Conservation (phyloP, 2,329 filamentous ascomycete species). For the Colletotrichum godetiae region DNA sequence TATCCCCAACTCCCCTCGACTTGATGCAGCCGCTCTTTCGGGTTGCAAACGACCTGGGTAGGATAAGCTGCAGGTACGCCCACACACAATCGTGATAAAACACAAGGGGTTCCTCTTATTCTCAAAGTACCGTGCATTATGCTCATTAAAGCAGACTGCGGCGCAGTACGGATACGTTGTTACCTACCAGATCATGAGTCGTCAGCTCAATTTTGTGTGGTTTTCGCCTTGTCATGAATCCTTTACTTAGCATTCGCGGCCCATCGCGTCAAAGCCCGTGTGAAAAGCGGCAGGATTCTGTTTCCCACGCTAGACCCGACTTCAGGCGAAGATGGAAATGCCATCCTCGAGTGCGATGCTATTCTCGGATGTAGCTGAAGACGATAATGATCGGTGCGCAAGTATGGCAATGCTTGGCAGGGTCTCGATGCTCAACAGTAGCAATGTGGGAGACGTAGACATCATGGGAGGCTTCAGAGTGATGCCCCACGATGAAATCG, state of each 20-base stretch:
- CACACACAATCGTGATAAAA: constrained; percentile 3
- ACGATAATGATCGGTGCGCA: constrained; percentile 1
- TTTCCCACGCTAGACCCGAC: not conserved
- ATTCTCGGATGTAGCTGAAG: constrained; percentile 20
- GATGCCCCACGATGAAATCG: not conserved
- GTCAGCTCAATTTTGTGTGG: not conserved
- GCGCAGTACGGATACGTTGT: not conserved
- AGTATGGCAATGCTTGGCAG: constrained; percentile 13
- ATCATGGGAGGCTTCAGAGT: not conserved
- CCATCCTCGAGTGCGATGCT: not conserved
- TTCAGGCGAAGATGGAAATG: constrained; percentile 7
- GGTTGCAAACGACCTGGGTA: too few relatives aligned
- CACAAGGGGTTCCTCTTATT: not conserved
- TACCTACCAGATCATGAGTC: not conserved
- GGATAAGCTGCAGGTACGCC: constrained; percentile 1
- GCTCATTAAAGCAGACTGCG: not conserved
- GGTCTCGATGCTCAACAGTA: constrained; percentile 4
- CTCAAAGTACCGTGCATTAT: not conserved
- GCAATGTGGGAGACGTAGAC: not conserved
- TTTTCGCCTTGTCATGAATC: not conserved
- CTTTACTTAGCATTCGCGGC: not conserved
- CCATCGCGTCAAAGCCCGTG: not conserved
- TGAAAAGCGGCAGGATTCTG: not conserved
- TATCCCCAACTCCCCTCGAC: not conserved
- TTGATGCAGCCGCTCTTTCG: not conserved